Percentiles rank a stretch among this genome's conserved stretches.
These are phyloP conservation scores for Aureobasidium sp. DNA, from an alignment of 2,329 filamentous ascomycete species.

Conservation along the genomic window DNA sequence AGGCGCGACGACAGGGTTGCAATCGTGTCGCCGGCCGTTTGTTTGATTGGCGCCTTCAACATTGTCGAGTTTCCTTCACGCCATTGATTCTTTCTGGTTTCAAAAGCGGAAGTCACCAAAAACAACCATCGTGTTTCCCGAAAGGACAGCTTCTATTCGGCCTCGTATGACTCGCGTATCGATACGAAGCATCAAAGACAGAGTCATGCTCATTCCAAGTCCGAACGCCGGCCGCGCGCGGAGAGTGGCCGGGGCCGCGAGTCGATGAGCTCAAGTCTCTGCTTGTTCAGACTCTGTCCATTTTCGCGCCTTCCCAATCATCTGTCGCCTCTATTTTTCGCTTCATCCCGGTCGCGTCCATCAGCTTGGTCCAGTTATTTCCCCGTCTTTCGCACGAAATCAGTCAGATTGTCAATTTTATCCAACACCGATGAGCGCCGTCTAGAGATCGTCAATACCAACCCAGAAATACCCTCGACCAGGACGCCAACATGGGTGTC, in stretches of 20 bases:
- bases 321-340: not conserved
- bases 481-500: conserved; percentile 64
- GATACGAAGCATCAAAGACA: not conserved
- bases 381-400: not conserved
- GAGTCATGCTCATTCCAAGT: not conserved
- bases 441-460: not conserved
- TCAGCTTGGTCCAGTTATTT: not conserved
- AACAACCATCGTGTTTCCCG: not conserved
- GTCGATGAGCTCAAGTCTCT: conserved; percentile 1
- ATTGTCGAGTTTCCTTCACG: conserved; percentile 23
- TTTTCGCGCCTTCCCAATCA: not conserved
- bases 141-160: conserved; percentile 3
- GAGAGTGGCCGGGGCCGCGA: not conserved
- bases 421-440: not conserved
- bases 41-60: conserved; percentile 74
- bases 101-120: not conserved
- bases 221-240: not conserved
- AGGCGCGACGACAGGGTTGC: conserved; percentile 79
- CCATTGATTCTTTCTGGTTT: not conserved
- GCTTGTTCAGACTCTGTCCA: not conserved
- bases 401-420: not conserved
- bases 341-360: not conserved
- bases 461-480: not conserved
- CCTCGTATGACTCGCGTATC: not conserved
- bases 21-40: conserved; percentile 93